phyloP scores from a whole-genome alignment of 257 asterid species.

The Salvia miltiorrhiza region DNA sequence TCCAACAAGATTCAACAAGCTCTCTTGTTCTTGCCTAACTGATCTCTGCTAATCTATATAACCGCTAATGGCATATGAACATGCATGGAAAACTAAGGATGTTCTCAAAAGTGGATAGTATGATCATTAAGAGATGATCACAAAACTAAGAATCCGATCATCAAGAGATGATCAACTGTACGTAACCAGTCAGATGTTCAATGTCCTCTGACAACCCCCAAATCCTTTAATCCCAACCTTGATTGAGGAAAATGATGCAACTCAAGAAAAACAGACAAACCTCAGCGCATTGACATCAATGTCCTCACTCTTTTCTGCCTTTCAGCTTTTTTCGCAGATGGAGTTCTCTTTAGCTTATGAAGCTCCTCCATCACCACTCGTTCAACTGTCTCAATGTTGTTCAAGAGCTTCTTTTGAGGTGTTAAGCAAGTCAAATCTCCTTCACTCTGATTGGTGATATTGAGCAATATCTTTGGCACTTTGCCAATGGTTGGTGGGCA shows the following conservation, averaged over 20 bases:
- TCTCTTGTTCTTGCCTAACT: neutral
- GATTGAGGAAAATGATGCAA: slow-evolving; percentile 35
- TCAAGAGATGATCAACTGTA: slow-evolving; percentile 43
- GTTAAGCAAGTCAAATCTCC: slow-evolving; percentile 47
- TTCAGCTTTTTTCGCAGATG: slow-evolving; percentile 59
- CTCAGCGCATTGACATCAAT: slow-evolving; percentile 73
- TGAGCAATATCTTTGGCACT: slow-evolving; percentile 68
- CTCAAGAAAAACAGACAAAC: neutral
- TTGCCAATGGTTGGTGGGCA: slow-evolving; percentile 45
- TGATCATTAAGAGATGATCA: slow-evolving; percentile 46
- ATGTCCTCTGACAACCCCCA: slow-evolving; percentile 16
- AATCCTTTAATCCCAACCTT: slow-evolving; percentile 47
- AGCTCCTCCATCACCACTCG: slow-evolving; percentile 72
- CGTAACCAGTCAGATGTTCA: slow-evolving; percentile 24
- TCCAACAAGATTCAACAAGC: neutral
- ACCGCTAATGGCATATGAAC: neutral
- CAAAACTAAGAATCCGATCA: slow-evolving; percentile 34
- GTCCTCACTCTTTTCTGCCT: slow-evolving; percentile 59
- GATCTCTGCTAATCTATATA: neutral
- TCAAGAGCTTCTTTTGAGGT: slow-evolving; percentile 64
- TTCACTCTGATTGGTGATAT: slow-evolving; percentile 42
- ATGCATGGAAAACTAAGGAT: neutral
- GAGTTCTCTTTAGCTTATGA: slow-evolving; percentile 56
- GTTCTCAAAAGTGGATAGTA: neutral
- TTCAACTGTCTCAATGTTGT: slow-evolving; percentile 67